Base-by-base conservation (phyloP, 2,329 filamentous ascomycete genomes). In the Penicillium sp. region DNA sequence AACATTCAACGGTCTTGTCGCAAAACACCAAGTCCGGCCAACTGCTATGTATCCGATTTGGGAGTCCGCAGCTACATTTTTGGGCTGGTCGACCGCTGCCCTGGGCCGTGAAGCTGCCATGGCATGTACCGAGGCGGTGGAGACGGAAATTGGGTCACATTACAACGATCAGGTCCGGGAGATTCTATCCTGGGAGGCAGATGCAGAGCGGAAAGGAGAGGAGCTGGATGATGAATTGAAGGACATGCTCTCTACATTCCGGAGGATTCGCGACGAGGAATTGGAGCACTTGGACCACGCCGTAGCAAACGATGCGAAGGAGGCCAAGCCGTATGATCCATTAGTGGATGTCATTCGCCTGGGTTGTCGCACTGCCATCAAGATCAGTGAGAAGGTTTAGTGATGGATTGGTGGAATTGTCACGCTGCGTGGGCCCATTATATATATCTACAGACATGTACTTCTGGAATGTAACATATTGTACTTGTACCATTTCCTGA, bases 61-160 rank as follows among this genome's bases (percentile, higher is more conserved):
- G 92, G 79, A 82, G 29, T 72, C 80, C 6, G 79, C 89, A 8
- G 85, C 92, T 1, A 82, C 84, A 0, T 78, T 82, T 0, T 67
- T 98, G 6, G 92, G 92, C 12, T 95, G 92, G 88, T 76, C 78
- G 3, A 98, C 92, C 0, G 92, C 85, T 0, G 68, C 92, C 28
- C 75, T 98, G 74, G 89, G 92, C 1, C 78, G 87, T 32, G 88
- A 96, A 67, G 89, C 90, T 2, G 90, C 92, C 23, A 98, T 98
- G 92, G 92, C 92, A 9, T 98, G 92, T 62, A 96, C 92, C 0
- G 92, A 98, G 67, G 92, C 92, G 1, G 90, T 98, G 1, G 92
- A 98, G 73, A 98, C 90, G 5, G 92, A 96, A 70, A 98, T 98
- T 47, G 92, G 92, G 2, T 80, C 80, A 17, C 92, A 98, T 67